Percentiles rank a stretch among this genome's conserved stretches.
Evolutionary conservation across 106 monocot genomes (phyloP).

Genomic region (Dendrobium nobile): DNA sequence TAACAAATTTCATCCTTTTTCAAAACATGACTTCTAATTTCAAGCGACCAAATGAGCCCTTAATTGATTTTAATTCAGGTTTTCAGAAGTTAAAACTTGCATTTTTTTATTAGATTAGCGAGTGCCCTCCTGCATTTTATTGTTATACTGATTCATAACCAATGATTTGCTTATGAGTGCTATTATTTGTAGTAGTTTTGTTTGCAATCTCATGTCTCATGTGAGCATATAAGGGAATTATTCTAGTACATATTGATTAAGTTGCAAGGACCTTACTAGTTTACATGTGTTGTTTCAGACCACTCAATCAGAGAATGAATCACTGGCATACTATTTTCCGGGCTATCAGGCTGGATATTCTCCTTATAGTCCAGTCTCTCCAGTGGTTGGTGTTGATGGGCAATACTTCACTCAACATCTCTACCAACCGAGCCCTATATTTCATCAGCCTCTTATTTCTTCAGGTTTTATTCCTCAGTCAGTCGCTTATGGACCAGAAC

Average conservation of each 20-base stretch:
- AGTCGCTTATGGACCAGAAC: constrained; percentile 48
- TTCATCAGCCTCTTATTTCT: constrained; percentile 31
- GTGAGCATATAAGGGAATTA: too few relatives aligned
- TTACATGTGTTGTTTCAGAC: constrained; percentile 39
- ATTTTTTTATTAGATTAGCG: neutral
- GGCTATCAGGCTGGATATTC: constrained; percentile 44
- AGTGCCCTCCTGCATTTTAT: neutral
- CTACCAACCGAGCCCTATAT: constrained; percentile 30
- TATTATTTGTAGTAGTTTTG: neutral
- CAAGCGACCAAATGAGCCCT: too few relatives aligned
- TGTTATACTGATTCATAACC: neutral
- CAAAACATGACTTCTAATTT: too few relatives aligned
- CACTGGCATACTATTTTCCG: constrained; percentile 53
- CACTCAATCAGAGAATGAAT: constrained; percentile 48
- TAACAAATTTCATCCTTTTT: too few relatives aligned
- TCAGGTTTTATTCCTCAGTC: constrained; percentile 50
- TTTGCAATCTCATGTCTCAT: neutral
- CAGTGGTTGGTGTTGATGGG: constrained; percentile 47
- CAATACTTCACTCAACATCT: constrained; percentile 54
- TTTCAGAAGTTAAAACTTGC: neutral
- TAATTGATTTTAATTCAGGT: neutral
- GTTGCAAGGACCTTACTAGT: neutral
- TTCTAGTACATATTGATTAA: neutral
- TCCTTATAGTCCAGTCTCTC: constrained; percentile 34
- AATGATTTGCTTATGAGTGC: neutral